phyloP scores from a whole-genome alignment of 1,284 basidiomycete species.

The Vanrija sp. region DNA sequence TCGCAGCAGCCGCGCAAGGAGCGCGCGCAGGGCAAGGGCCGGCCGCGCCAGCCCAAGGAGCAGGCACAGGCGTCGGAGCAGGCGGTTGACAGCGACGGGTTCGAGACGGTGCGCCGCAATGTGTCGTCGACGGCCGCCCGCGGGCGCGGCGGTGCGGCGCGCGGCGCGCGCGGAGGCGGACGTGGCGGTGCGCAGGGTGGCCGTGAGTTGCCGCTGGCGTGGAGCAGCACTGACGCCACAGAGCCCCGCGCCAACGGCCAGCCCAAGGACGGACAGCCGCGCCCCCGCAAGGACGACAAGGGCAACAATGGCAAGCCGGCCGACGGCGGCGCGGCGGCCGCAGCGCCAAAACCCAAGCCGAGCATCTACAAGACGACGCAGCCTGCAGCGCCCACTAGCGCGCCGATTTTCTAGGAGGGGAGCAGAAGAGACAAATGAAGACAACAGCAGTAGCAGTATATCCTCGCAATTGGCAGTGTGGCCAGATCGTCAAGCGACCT shows the following conservation, averaged over 20 bases:
- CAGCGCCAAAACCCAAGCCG: slow-evolving; percentile 18
- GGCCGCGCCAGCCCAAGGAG: not conserved
- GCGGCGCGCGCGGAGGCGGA: slow-evolving; percentile 7
- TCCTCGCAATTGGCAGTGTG: not conserved
- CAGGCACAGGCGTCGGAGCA: not conserved
- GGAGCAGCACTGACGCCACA: not conserved
- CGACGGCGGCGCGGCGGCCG: not conserved
- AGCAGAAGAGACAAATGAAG: not conserved
- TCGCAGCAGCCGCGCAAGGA: not conserved
- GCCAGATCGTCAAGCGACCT: not conserved
- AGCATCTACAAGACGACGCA: slow-evolving; percentile 27
- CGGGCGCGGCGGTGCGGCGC: slow-evolving; percentile 9
- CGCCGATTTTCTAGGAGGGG: slow-evolving; percentile 11
- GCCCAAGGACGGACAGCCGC: not conserved
- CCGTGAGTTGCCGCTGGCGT: slow-evolving; percentile 9
- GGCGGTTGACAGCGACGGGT: slow-evolving; percentile 38
- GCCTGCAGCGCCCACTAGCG: slow-evolving; percentile 10
- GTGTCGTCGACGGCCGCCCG: slow-evolving; percentile 5
- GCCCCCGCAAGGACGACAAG: not conserved
- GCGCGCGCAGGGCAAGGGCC: slow-evolving; percentile 6
- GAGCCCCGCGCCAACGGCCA: slow-evolving; percentile 3
- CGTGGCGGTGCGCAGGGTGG: slow-evolving; percentile 3
- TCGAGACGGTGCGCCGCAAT: slow-evolving; percentile 25
- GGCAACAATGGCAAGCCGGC: slow-evolving; percentile 1
- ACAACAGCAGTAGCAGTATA: not conserved